These are phyloP conservation scores for Kwoniella sp. DNA, from an alignment of 768 basidiomycete species.

Conservation along the genomic window DNA sequence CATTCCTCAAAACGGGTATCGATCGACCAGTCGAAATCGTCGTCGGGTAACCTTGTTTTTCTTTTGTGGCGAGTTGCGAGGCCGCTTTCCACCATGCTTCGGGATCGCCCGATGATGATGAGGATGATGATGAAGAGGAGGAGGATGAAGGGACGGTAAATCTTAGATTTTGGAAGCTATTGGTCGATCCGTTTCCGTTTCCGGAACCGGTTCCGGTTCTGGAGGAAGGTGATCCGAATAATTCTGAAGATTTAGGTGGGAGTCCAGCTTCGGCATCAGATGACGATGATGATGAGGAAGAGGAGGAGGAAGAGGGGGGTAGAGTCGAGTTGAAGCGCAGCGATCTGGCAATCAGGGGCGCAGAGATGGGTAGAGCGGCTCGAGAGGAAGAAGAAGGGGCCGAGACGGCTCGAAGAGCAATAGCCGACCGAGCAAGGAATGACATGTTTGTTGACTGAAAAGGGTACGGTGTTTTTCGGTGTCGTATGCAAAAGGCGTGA, in stretches of 20 bases:
- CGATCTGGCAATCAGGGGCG: not conserved
- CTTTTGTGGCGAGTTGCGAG: not conserved
- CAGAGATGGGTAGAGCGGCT: not conserved
- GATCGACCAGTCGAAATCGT: constrained; percentile 10
- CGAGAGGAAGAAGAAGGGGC: not conserved
- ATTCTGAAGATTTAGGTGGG: constrained; percentile 34
- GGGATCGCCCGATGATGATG: constrained; percentile 4
- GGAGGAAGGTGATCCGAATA: not conserved
- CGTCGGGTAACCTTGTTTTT: constrained; percentile 7
- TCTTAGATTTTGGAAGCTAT: not conserved
- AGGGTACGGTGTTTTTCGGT: too few relatives aligned
- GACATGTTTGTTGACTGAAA: constrained; percentile 6
- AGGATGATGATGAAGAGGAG: not conserved
- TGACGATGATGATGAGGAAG: not conserved
- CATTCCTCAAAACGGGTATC: constrained; percentile 5
- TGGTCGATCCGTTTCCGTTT: not conserved
- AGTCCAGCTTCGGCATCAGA: not conserved
- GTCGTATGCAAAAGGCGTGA: too few relatives aligned
- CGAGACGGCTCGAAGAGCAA: not conserved
- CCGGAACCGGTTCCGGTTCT: not conserved
- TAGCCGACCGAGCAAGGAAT: not conserved
- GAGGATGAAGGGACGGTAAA: constrained; percentile 1
- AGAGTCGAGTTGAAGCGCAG: constrained; percentile 11
- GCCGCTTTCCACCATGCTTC: constrained; percentile 17
- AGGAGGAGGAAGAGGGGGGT: not conserved